Evolutionary conservation across 2,329 filamentous ascomycete species (phyloP).

Genomic region (Calonectria montana): DNA sequence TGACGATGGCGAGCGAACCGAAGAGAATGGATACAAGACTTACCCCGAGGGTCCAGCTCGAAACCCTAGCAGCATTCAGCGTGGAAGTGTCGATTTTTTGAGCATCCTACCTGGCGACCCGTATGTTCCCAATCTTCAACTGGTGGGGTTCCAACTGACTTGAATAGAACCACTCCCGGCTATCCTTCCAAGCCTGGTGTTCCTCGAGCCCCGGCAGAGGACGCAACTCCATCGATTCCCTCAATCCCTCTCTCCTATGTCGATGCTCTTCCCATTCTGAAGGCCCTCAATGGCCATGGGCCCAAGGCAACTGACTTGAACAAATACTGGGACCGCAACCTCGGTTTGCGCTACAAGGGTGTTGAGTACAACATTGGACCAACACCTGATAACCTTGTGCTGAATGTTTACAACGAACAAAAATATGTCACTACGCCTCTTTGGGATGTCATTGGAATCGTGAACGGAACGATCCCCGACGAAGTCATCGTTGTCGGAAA

Average conservation of each 20-base stretch:
- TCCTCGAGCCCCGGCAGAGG: conserved; percentile 77
- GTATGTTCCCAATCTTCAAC: conserved; percentile 40
- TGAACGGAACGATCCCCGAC: conserved; percentile 87
- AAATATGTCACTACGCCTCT: conserved; percentile 84
- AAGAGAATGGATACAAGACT: conserved; percentile 79
- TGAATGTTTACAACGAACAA: conserved; percentile 83
- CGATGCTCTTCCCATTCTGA: conserved; percentile 89
- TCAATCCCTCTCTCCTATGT: conserved; percentile 91
- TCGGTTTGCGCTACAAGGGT: conserved; percentile 82
- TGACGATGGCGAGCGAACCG: conserved; percentile 85
- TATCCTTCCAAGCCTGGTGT: conserved; percentile 93
- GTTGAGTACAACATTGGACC: conserved; percentile 89
- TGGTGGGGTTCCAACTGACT: conserved; percentile 22
- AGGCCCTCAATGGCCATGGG: conserved; percentile 89
- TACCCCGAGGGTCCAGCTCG: conserved; percentile 91
- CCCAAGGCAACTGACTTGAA: conserved; percentile 81
- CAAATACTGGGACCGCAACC: conserved; percentile 74
- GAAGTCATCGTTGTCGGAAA: conserved; percentile 94
- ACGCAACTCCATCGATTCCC: conserved; percentile 83
- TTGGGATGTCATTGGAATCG: conserved; percentile 92
- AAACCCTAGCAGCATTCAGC: conserved; percentile 88
- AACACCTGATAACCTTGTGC: conserved; percentile 75
- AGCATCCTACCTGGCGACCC: conserved; percentile 79
- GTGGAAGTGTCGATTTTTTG: conserved; percentile 87
- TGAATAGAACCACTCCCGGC: conserved; percentile 79